A percentile compares a stretch with the other conserved stretches of the same genome.
phyloP scores from a whole-genome alignment of 202 grass and related monocot species.

The Setaria viridis region DNA sequence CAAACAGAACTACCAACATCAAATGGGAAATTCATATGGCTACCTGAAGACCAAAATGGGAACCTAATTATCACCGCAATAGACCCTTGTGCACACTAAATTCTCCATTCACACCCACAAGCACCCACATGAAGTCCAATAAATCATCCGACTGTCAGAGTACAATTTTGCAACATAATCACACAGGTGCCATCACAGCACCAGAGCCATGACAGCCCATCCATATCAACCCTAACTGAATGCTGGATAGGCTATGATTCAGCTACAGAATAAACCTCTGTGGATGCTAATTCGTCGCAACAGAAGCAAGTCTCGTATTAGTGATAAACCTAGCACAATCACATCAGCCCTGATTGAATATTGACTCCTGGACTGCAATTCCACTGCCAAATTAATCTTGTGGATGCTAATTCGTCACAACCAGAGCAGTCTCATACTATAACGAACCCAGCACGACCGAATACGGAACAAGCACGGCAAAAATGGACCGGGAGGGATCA shows the following conservation, averaged over 20 bases:
- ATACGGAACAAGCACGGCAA: background rate
- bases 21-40: background rate
- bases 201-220: background rate
- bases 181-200: background rate
- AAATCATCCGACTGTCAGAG: background rate
- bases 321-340: too few relatives aligned
- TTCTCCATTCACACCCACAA: slow-evolving; percentile 1
- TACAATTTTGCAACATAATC: background rate
- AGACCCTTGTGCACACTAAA: background rate
- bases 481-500: background rate
- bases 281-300: background rate
- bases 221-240: background rate
- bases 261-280: background rate
- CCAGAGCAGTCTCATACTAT: background rate
- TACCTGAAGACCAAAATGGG: slow-evolving; percentile 18
- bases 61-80: background rate
- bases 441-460: background rate
- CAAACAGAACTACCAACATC: background rate
- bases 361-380: background rate
- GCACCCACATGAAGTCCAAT: background rate
- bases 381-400: background rate
- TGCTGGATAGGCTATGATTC: background rate
- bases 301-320: background rate
- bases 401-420: background rate
- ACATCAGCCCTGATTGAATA: background rate